phyloP scores from a whole-genome alignment of 2,329 filamentous ascomycete genomes.

The Anisogramma anomala region DNA sequence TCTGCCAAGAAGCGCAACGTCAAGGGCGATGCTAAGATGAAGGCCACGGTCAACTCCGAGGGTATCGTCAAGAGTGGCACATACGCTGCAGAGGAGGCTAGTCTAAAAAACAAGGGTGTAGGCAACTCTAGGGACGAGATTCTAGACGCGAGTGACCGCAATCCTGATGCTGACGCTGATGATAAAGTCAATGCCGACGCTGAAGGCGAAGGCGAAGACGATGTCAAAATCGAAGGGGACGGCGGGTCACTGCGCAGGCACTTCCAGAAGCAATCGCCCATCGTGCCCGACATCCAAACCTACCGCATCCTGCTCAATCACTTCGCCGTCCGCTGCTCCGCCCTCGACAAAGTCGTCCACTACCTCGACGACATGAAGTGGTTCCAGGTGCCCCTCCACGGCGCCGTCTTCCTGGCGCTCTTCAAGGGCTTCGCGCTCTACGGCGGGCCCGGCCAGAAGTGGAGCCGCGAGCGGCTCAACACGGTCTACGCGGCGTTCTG shows the following conservation, averaged over 20 bases:
- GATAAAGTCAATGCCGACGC: too few species aligned
- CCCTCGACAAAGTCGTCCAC: slow-evolving; percentile 58
- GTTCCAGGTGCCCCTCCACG: slow-evolving; percentile 57
- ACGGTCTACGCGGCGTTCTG: slow-evolving; percentile 56
- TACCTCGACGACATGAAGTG: slow-evolving; percentile 71
- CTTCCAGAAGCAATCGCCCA: slow-evolving; percentile 51
- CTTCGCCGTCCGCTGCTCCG: slow-evolving; percentile 55
- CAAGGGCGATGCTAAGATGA: not conserved
- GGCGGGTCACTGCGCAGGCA: slow-evolving; percentile 31
- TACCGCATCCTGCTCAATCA: slow-evolving; percentile 71
- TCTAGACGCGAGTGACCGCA: not conserved
- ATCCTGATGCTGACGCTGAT: not conserved
- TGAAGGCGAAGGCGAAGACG: not conserved
- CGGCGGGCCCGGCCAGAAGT: slow-evolving; percentile 56
- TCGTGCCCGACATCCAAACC: slow-evolving; percentile 65
- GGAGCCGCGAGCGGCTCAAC: slow-evolving; percentile 60
- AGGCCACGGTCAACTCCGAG: not conserved
- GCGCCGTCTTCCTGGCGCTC: slow-evolving; percentile 65
- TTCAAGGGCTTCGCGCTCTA: slow-evolving; percentile 73
- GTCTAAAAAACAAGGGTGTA: not conserved
- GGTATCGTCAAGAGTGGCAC: not conserved
- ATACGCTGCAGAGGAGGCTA: not conserved
- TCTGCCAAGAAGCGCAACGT: slow-evolving; percentile 28
- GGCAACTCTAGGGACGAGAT: not conserved
- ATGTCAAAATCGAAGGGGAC: not conserved